Percentiles rank a stretch among this genome's conserved stretches.
phyloP scores from a whole-genome alignment of 202 grass and related monocot genomes.

The Setaria italica region DNA sequence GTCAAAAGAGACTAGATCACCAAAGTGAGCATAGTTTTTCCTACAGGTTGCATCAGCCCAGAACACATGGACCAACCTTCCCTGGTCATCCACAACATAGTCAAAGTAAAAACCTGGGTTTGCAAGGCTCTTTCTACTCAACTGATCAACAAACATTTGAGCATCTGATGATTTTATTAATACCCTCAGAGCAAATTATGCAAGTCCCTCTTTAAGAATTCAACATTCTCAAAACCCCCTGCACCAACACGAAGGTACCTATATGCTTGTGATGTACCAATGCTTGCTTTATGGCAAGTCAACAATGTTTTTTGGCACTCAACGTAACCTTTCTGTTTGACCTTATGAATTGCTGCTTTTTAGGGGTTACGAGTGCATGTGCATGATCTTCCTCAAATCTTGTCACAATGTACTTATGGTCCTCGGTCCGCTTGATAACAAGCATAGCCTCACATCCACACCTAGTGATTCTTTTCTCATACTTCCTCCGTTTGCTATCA shows the following conservation, averaged over 20 bases:
- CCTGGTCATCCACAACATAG: neutral
- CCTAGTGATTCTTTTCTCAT: neutral
- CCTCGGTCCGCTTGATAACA: neutral
- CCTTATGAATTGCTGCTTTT: too few relatives aligned
- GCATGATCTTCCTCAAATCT: too few relatives aligned
- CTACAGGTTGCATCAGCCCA: neutral
- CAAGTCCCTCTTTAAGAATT: neutral
- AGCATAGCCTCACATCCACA: neutral
- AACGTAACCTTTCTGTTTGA: too few relatives aligned
- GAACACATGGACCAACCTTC: neutral
- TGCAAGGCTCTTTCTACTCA: neutral
- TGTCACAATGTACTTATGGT: too few relatives aligned
- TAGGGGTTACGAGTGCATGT: too few relatives aligned
- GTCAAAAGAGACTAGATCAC: neutral
- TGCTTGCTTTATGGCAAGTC: too few relatives aligned
- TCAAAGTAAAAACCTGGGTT: neutral
- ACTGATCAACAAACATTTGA: neutral
- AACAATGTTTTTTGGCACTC: too few relatives aligned
- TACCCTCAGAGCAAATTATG: neutral
- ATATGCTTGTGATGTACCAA: neutral
- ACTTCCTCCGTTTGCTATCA: neutral
- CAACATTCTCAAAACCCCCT: neutral
- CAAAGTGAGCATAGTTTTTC: neutral
- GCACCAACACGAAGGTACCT: neutral
- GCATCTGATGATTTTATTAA: neutral